These are phyloP conservation scores for Aspergillus egyptiacus DNA, from an alignment of 495 filamentous ascomycete species.

Conservation along the genomic window DNA sequence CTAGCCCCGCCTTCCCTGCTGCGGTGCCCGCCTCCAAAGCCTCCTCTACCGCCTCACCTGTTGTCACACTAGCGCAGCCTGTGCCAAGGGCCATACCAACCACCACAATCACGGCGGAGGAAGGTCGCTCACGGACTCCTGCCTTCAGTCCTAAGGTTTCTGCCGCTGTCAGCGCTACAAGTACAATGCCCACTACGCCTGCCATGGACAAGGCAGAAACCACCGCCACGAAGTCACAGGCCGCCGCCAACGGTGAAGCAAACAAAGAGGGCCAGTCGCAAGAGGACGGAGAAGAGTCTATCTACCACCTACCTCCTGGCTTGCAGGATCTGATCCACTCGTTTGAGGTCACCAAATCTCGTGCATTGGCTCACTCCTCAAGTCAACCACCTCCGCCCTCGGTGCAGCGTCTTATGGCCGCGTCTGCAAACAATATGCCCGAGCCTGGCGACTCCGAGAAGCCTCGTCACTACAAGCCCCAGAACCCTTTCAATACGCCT, in stretches of 20 bases:
- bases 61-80: slow-evolving; percentile 48
- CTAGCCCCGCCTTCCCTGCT: slow-evolving; percentile 41
- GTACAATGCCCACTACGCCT: slow-evolving; percentile 38
- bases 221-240: slow-evolving; percentile 19
- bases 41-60: slow-evolving; percentile 50
- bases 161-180: slow-evolving; percentile 23
- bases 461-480: slow-evolving; percentile 76
- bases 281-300: slow-evolving; percentile 63
- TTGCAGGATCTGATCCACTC: slow-evolving; percentile 86
- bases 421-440: slow-evolving; percentile 65
- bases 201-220: slow-evolving; percentile 40
- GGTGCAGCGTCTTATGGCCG: slow-evolving; percentile 64
- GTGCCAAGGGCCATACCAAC: slow-evolving; percentile 37
- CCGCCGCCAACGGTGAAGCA: slow-evolving; percentile 31
- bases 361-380: slow-evolving; percentile 36
- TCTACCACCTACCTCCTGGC: slow-evolving; percentile 89
- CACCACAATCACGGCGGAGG: slow-evolving; percentile 32
- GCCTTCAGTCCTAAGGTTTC: slow-evolving; percentile 33
- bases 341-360: slow-evolving; percentile 76
- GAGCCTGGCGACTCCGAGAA: slow-evolving; percentile 73
- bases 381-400: slow-evolving; percentile 55
- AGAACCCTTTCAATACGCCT: slow-evolving; percentile 70
- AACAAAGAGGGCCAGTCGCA: slow-evolving; percentile 33
- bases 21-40: slow-evolving; percentile 41
- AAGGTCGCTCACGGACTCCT: slow-evolving; percentile 47